phyloP scores from a whole-genome alignment of 371 early-diverging fungal species.

The Zychaea mexicana region DNA sequence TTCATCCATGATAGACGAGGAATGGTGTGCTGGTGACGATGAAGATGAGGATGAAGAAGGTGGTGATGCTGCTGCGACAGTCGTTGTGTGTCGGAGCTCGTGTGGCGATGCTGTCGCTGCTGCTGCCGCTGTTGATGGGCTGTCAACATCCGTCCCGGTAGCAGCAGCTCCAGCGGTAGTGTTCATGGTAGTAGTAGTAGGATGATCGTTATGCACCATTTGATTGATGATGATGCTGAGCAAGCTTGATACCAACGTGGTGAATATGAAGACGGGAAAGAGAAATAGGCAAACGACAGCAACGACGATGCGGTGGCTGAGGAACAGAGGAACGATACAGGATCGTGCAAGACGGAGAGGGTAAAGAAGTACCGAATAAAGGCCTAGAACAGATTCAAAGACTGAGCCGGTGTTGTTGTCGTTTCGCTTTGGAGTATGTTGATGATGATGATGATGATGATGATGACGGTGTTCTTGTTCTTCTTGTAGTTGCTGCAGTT shows the following conservation, averaged over 20 bases:
- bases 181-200: conserved; percentile 4
- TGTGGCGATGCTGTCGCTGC: background rate
- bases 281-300: conserved; percentile 12
- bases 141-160: too few species aligned
- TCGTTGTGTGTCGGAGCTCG: background rate
- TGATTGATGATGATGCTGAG: conserved; percentile 17
- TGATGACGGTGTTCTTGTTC: too few species aligned
- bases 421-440: too few species aligned
- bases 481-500: too few species aligned
- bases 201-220: conserved; percentile 8
- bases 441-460: too few species aligned
- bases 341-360: background rate
- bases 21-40: conserved; percentile 26
- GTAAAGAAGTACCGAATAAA: background rate
- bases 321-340: background rate
- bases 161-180: too few species aligned
- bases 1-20: conserved; percentile 22
- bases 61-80: background rate
- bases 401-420: background rate
- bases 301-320: conserved; percentile 11
- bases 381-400: background rate
- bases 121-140: background rate
- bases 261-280: conserved; percentile 17
- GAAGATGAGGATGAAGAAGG: conserved; percentile 7
- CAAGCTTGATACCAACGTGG: conserved; percentile 12